Percentiles rank a stretch among this genome's conserved stretches.
These are phyloP conservation scores for Boletus reticuloceps DNA, from an alignment of 768 basidiomycete genomes.

Conservation along the genomic window DNA sequence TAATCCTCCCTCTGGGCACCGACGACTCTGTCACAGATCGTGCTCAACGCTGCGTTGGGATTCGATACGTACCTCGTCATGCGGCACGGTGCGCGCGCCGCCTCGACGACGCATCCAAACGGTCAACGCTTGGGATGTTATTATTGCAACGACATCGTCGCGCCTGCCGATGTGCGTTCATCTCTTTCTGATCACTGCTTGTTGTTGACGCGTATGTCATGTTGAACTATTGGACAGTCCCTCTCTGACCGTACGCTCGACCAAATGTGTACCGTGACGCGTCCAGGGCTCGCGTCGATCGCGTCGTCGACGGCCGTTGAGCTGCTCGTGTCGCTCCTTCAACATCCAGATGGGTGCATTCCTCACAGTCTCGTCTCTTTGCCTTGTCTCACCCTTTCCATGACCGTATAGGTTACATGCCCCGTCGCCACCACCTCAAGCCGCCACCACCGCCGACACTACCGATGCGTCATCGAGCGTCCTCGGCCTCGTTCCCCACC, in stretches of 20 bases:
- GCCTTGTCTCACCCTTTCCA: not conserved
- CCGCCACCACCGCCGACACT: slow-evolving; percentile 9
- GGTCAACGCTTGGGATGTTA: slow-evolving; percentile 78
- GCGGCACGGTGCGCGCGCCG: slow-evolving; percentile 79
- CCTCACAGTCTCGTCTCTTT: not conserved
- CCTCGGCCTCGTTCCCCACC: slow-evolving; percentile 90
- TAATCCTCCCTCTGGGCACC: not conserved
- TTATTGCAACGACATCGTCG: slow-evolving; percentile 98
- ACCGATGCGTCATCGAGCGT: slow-evolving; percentile 43
- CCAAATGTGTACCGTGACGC: slow-evolving; percentile 98
- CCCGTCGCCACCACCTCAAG: slow-evolving; percentile 60
- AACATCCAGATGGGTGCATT: slow-evolving; percentile 81
- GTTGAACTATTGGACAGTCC: slow-evolving; percentile 36
- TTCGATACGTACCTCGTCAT: slow-evolving; percentile 97
- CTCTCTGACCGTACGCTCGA: slow-evolving; percentile 90
- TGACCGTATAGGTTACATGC: slow-evolving; percentile 39
- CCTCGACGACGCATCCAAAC: slow-evolving; percentile 14
- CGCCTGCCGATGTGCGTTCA: slow-evolving; percentile 80
- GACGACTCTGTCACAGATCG: slow-evolving; percentile 54
- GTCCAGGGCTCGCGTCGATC: slow-evolving; percentile 91
- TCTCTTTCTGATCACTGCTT: not conserved
- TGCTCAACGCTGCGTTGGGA: slow-evolving; percentile 91
- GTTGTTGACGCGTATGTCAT: no score
- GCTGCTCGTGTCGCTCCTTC: slow-evolving; percentile 81
- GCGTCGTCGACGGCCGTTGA: slow-evolving; percentile 93